Base-by-base conservation (phyloP, 148 eudicot genomes). In the Vaccinium myrtillus region DNA sequence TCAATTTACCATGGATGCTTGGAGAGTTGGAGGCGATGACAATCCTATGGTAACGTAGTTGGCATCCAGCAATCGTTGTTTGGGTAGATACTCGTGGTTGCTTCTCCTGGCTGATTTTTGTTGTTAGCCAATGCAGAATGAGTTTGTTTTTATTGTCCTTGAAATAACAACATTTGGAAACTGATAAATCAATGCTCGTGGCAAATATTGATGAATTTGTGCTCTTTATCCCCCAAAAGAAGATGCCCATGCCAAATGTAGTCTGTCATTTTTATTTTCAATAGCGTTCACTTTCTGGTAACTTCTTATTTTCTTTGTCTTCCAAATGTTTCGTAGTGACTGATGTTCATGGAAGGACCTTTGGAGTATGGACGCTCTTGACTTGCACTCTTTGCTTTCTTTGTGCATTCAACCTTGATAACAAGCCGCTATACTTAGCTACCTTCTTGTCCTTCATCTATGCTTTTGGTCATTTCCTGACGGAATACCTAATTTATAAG, bases 301-400 rank as follows among this genome's bases (percentile, higher is more conserved):
- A 23, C n/a, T 16, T 81, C 82, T 78, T 32, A 77, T 83, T 30
- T 83, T 80, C 14, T 10, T 74, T 63, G 6, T 19, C 76, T 76
- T 80, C 27, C 70, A 81, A 85, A 8, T 84, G 71, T 75, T 71
- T 83, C 90, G 83, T 83, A 96, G 98, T 96, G 98, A 92, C 91
- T 88, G 99, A 94, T 88, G 93, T 95, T 90, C 98, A 96, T 90
- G 98, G 99, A 83, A 92, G 98, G 83, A 96, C 98, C 23, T 94
- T 96, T 83, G 99, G 99, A 78, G 92, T 96, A 15, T 94, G 98
- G 99, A 94, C 99, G 77, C 93, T 94, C 69, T 87, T 94, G 90
- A 96, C 99, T 80, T 93, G 99, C 90, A 96, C 99, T 23, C 95
- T 96, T 27, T 95, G 99, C 88, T 89, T 91, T 86, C 95, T 96